Conservation (phyloP, 805 yeast genomes). For the Cephaloascus fragrans region DNA sequence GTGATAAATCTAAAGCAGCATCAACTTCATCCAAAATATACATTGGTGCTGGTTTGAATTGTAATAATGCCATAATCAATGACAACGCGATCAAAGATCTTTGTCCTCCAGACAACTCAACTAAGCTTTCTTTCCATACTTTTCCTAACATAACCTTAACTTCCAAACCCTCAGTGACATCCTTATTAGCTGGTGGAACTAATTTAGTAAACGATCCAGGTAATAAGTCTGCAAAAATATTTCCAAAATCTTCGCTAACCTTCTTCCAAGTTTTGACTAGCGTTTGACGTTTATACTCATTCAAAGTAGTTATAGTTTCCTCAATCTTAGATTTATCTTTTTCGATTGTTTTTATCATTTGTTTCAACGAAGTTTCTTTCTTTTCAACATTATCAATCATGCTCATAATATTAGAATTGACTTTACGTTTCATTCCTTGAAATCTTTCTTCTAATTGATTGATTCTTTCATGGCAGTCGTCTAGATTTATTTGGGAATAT, state of each 20-base stretch:
- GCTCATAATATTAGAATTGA: conserved; percentile 78
- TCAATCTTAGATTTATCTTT: conserved; percentile 85
- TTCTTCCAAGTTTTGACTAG: conserved; percentile 76
- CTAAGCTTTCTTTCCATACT: conserved; percentile 93
- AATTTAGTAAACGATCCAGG: conserved; percentile 84
- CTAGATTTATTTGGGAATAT: conserved; percentile 53
- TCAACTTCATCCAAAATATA: conserved; percentile 96
- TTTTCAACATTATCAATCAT: conserved; percentile 89
- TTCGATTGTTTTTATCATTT: conserved; percentile 80
- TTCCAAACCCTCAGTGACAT: conserved; percentile 83
- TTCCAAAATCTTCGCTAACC: conserved; percentile 84
- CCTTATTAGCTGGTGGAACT: conserved; percentile 71
- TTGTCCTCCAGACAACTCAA: conserved; percentile 96
- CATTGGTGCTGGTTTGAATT: conserved; percentile 98
- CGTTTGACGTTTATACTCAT: conserved; percentile 78
- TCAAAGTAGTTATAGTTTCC: conserved; percentile 74
- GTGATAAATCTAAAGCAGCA: conserved; percentile 95
- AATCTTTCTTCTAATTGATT: conserved; percentile 47
- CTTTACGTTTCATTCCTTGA: conserved; percentile 67
- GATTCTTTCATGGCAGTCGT: conserved; percentile 50
- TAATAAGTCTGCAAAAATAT: conserved; percentile 75
- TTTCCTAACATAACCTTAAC: conserved; percentile 84
- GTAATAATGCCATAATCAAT: conserved; percentile 81
- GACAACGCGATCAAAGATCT: conserved; percentile 90
- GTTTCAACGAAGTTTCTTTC: conserved; percentile 66